Base-by-base conservation (phyloP, 805 yeast genomes). In the Kuraishia cidri region DNA sequence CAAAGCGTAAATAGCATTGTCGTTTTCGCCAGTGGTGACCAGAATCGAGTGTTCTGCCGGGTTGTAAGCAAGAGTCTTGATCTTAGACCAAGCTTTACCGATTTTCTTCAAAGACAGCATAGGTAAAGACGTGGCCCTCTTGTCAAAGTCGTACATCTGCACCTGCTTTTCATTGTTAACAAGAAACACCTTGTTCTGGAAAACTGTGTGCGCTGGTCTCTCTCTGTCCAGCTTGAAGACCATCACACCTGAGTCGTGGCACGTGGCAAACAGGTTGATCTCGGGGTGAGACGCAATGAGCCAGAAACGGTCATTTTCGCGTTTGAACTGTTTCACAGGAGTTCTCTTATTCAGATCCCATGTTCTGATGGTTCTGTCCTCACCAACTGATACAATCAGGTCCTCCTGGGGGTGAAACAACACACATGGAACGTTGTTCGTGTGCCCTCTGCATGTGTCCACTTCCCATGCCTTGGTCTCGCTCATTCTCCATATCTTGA, bases 381-480 rank as follows among this genome's bases (percentile, higher is more conserved):
- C 97, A 44, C 94, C 82, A 27, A 87, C 95, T 23, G 97, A 88
- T 32, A 92, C 65, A 42, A 92, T 87, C 52, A 90, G 65, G 47
- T 92, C 96, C 58, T 86, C 92, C 42, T 78, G 76, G 26, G 97
- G 97, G 55, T 92, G 96, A 73, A 94, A 94, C 33, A 83, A 64
- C 24, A 85, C 87, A 56, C 92, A 69, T 32, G 87, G 77, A 33
- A 92, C 95, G 54, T 84, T 87, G 51, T 88, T 88, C 19, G 95
- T 84, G 59, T 92, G 99, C 36, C 98, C 98, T 52, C 98, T 76
- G 59, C 97, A 90, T 18, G 97, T 84, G 55, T 92, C 99, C 38
- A 94, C 94, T 58, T 94, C 98, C 97, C 97, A 92, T 16, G 98
- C 98, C 60, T 88, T 86, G 24, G 94, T 78, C 44, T 92, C 96